Conservation (phyloP, 306 rosid genomes). For the Sicyos baderoa region DNA sequence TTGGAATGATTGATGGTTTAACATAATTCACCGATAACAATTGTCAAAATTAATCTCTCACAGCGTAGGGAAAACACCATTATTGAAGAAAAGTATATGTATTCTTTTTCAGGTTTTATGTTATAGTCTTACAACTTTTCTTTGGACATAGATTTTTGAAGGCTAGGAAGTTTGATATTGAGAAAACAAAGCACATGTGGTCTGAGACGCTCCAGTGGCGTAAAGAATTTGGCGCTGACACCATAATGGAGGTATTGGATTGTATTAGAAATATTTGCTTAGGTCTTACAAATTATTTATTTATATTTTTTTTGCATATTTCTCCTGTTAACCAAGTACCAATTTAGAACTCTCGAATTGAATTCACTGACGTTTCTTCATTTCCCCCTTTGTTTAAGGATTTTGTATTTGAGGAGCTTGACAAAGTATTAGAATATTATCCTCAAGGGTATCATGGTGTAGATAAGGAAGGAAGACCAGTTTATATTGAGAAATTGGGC, state of each 20-base stretch:
- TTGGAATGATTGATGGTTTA: too few species aligned
- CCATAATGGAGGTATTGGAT: constrained; percentile 20
- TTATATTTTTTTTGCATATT: neutral
- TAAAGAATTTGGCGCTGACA: constrained; percentile 73
- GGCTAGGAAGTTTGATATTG: constrained; percentile 77
- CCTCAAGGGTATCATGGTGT: constrained; percentile 96
- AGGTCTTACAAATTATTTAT: neutral
- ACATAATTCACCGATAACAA: too few species aligned
- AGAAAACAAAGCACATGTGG: constrained; percentile 90
- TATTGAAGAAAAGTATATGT: too few species aligned
- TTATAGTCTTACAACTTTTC: too few species aligned
- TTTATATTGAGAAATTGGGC: constrained; percentile 78
- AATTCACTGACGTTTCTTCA: neutral
- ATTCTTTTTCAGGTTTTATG: too few species aligned
- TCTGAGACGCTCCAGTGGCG: constrained; percentile 81
- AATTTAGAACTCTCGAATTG: neutral
- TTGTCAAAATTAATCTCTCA: too few species aligned
- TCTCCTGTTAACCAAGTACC: neutral
- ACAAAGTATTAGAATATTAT: constrained; percentile 59
- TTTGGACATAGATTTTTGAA: constrained; percentile 51
- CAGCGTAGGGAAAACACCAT: too few species aligned
- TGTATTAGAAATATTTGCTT: too few species aligned
- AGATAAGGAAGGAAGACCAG: constrained; percentile 89
- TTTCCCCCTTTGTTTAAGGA: constrained; percentile 33
- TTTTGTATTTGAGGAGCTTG: constrained; percentile 64